These are phyloP conservation scores for Vitis cinerea DNA, from an alignment of 164 flowering plant species.

Conservation along the genomic window DNA sequence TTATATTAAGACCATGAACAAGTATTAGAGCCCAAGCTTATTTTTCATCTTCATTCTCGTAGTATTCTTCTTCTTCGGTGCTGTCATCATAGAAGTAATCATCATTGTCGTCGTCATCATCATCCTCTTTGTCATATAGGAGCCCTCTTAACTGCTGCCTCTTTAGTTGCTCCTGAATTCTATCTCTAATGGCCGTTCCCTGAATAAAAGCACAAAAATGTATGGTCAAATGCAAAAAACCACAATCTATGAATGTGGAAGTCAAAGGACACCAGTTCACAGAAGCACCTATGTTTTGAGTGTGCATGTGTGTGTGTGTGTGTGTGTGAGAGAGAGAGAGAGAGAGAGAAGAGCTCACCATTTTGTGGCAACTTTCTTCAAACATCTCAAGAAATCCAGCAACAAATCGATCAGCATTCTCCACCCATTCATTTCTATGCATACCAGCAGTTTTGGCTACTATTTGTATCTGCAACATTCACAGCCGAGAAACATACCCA, in stretches of 20 bases:
- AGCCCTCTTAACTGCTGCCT: slow-evolving; percentile 30
- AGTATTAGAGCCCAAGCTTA: too few relatives aligned
- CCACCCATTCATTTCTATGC: slow-evolving; percentile 73
- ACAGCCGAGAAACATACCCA: too few relatives aligned
- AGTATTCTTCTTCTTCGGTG: too few relatives aligned
- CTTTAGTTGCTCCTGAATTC: slow-evolving; percentile 51
- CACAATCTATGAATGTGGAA: neutral
- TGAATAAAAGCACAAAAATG: slow-evolving; percentile 15
- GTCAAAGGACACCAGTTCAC: too few relatives aligned
- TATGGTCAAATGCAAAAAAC: neutral
- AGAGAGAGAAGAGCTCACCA: slow-evolving; percentile 34
- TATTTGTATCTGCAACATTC: slow-evolving; percentile 52
- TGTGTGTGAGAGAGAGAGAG: too few relatives aligned
- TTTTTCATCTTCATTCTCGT: too few relatives aligned
- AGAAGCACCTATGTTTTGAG: neutral
- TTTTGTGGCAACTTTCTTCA: slow-evolving; percentile 85
- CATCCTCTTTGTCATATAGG: too few relatives aligned
- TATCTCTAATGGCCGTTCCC: slow-evolving; percentile 68
- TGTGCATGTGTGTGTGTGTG: neutral
- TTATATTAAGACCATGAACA: too few relatives aligned
- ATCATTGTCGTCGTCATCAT: too few relatives aligned
- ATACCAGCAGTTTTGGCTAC: slow-evolving; percentile 68
- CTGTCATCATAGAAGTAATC: too few relatives aligned
- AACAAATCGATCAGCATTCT: slow-evolving; percentile 77
- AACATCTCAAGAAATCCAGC: slow-evolving; percentile 89